Evolutionary conservation across 2,329 filamentous ascomycete species (phyloP).

Genomic region (Aspergillus sp.): DNA sequence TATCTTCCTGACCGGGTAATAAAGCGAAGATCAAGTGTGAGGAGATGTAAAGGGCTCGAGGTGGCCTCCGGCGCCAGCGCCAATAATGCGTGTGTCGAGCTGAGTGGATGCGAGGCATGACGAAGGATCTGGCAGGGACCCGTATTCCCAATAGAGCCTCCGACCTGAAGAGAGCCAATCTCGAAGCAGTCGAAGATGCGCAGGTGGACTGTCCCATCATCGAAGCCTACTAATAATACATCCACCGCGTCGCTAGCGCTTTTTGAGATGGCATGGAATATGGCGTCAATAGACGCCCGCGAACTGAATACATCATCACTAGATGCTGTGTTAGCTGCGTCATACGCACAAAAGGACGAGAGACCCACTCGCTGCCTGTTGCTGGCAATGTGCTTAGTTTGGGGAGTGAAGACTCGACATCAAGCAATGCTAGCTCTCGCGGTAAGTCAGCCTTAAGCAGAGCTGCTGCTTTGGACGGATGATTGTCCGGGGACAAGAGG

Average conservation of each 20-base stretch:
- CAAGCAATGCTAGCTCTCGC: constrained; percentile 70
- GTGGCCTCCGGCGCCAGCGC: constrained; percentile 39
- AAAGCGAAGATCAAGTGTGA: constrained; percentile 82
- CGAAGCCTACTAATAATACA: constrained; percentile 73
- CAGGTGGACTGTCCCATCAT: constrained; percentile 70
- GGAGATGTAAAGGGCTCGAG: constrained; percentile 56
- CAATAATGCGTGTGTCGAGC: constrained; percentile 77
- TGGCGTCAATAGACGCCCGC: constrained; percentile 66
- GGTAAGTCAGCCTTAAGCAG: constrained; percentile 62
- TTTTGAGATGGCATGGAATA: constrained; percentile 64
- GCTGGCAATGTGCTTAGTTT: constrained; percentile 72
- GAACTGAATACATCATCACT: constrained; percentile 67
- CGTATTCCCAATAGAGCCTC: constrained; percentile 40
- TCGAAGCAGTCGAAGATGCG: constrained; percentile 85
- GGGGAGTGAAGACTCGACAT: constrained; percentile 74
- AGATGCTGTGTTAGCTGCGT: constrained; percentile 20
- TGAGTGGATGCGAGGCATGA: constrained; percentile 71
- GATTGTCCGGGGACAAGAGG: constrained; percentile 41
- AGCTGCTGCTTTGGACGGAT: constrained; percentile 38
- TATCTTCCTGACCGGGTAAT: constrained; percentile 73
- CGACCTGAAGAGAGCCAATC: constrained; percentile 61
- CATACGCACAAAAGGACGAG: neutral
- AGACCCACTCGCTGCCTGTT: constrained; percentile 59
- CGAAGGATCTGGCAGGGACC: constrained; percentile 47
- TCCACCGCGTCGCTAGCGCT: constrained; percentile 74